Evolutionary conservation across 2,329 filamentous ascomycete species (phyloP).

Genomic region (Davidsoniella virescens): DNA sequence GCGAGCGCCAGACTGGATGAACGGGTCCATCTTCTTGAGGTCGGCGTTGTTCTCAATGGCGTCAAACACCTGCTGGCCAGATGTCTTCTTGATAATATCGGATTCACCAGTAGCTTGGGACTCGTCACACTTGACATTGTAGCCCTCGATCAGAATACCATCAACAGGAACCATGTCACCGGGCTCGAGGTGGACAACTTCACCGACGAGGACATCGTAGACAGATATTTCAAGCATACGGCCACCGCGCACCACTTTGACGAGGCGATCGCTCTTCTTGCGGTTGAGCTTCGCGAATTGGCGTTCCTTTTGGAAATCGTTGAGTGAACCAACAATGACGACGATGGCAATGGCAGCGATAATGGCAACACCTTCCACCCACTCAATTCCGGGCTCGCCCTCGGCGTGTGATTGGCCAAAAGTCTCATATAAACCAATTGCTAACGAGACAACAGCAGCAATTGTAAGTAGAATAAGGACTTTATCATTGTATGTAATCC

Average conservation of each 20-base stretch:
- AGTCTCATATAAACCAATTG: slow-evolving; percentile 59
- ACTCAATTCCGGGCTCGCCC: slow-evolving; percentile 46
- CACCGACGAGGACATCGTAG: slow-evolving; percentile 52
- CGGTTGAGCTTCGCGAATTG: slow-evolving; percentile 66
- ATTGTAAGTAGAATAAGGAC: slow-evolving; percentile 55
- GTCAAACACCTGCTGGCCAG: slow-evolving; percentile 50
- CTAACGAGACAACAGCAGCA: slow-evolving; percentile 57
- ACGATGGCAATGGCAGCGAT: slow-evolving; percentile 67
- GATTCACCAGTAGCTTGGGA: slow-evolving; percentile 68
- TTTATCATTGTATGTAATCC: slow-evolving; percentile 76
- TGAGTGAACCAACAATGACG: slow-evolving; percentile 58
- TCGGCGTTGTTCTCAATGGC: slow-evolving; percentile 51
- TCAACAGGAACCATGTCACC: slow-evolving; percentile 62
- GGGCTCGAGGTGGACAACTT: slow-evolving; percentile 56
- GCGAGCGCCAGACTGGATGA: slow-evolving; percentile 70
- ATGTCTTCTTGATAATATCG: slow-evolving; percentile 52
- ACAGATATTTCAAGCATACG: slow-evolving; percentile 53
- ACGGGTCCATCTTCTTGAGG: slow-evolving; percentile 60
- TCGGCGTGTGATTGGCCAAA: slow-evolving; percentile 41
- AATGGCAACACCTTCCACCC: slow-evolving; percentile 70
- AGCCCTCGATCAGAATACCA: slow-evolving; percentile 55
- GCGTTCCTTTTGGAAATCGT: slow-evolving; percentile 67
- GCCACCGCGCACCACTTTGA: slow-evolving; percentile 58
- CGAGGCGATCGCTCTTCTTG: slow-evolving; percentile 59
- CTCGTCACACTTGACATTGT: slow-evolving; percentile 62